These are phyloP conservation scores for Backusella tuberculispora DNA, from an alignment of 192 early-diverging fungal genomes.

Conservation along the genomic window DNA sequence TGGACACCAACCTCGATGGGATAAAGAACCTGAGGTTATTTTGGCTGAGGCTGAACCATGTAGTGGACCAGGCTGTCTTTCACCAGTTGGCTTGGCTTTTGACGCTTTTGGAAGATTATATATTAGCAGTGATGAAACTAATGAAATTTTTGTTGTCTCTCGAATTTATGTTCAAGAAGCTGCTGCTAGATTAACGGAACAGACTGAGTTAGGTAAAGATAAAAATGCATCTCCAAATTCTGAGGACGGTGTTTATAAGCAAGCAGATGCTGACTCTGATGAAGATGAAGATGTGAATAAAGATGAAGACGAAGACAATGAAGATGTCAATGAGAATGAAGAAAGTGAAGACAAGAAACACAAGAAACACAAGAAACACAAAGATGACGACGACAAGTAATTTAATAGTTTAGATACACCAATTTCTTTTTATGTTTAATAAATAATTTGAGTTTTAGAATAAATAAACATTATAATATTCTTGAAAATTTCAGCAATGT, in stretches of 20 bases:
- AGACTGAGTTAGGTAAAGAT: slow-evolving; percentile 5
- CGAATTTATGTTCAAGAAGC: slow-evolving; percentile 32
- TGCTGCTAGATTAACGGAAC: slow-evolving; percentile 30
- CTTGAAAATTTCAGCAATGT: too few species aligned
- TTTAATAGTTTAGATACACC: not conserved
- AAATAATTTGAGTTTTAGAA: not conserved
- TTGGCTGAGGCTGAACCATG: slow-evolving; percentile 24
- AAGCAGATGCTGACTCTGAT: not conserved
- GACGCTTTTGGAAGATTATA: slow-evolving; percentile 32
- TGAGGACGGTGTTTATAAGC: slow-evolving; percentile 8
- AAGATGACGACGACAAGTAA: not conserved
- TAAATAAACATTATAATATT: too few species aligned
- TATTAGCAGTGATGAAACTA: slow-evolving; percentile 31
- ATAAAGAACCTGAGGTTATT: slow-evolving; percentile 29
- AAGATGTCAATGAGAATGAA: not conserved
- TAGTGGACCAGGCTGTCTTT: slow-evolving; percentile 19
- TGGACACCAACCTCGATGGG: slow-evolving; percentile 32
- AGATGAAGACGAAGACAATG: not conserved
- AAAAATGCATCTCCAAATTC: slow-evolving; percentile 18
- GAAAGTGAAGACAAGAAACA: not conserved
- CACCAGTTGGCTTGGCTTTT: slow-evolving; percentile 28
- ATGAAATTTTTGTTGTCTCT: slow-evolving; percentile 35
- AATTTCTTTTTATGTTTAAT: not conserved
- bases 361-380: not conserved
- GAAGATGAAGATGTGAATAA: not conserved